Evolutionary conservation across 1,284 basidiomycete species (phyloP), one percentile per base, ranked within the genome.

Genomic region (Schizophyllum amplum): DNA sequence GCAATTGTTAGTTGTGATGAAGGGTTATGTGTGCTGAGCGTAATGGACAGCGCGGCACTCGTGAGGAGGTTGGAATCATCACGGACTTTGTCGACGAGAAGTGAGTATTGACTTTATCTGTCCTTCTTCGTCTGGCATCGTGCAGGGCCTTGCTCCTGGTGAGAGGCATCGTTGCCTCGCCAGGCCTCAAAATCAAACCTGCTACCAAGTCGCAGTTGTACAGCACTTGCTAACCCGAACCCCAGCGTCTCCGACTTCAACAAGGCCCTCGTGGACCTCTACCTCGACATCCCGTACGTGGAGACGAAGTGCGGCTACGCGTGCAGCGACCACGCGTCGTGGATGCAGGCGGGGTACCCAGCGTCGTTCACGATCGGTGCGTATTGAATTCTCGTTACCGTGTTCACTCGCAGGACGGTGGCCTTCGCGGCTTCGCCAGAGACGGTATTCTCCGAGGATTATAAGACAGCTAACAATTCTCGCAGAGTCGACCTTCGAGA

Each of bases 261-360:
- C 71, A 87, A 84, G 72, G 70, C 79, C 58, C 75, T 92, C 24
- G 83, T 96, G 4, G 80, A 89, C 24, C 69, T 77, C 57, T 98
- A 98, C 69, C 80, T 91, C 54, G 76, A 81, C 64, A 90, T 92
- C 63, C 89, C 89, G 26, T 90, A 79, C 63, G 86, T 81, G 22
- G 81, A 87, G 74, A 92, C 90, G 54, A 76, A 90, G 76, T 95
- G 94, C 71, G 93, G 94, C 26, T 98, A 98, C 69, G 94, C 93
- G 20, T 98, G 94, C 75, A 92, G 89, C 61, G 96, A 98, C 69
- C 89, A 92, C 87, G 89, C 92, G 59, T 91, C 89, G 48, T 95
- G 91, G 89, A 73, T 71, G 60, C 92, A 90, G 75, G 90, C 87
- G 51, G 91, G 92, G 56, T 95, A 92, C 68, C 87, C 86, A 47